phyloP scores from a whole-genome alignment of 2,329 filamentous ascomycete genomes.

The Penicillium sp. region DNA sequence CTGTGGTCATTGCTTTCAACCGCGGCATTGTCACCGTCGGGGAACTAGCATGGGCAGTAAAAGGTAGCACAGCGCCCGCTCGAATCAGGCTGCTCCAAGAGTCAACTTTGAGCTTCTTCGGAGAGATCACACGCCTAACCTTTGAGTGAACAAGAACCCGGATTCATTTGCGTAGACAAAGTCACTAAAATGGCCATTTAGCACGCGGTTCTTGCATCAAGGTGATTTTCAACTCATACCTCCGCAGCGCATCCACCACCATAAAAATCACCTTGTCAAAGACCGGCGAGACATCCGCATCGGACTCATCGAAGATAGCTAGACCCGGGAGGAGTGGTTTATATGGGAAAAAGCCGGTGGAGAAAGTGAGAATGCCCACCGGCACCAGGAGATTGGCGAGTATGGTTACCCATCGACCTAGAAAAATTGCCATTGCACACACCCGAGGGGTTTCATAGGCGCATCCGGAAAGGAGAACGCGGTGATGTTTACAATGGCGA shows the following conservation, averaged over 20 bases:
- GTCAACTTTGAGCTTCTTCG: conserved; percentile 3
- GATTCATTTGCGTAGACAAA: conserved; percentile 84
- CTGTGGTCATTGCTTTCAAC: conserved; percentile 95
- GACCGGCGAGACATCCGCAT: conserved; percentile 54
- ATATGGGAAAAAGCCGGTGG: conserved; percentile 93
- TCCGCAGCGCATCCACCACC: conserved; percentile 93
- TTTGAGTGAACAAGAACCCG: conserved; percentile 85
- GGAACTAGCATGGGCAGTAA: conserved; percentile 92
- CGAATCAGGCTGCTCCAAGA: conserved; percentile 68
- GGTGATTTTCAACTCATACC: conserved; percentile 51
- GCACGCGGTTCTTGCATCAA: neutral
- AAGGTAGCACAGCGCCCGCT: conserved; percentile 80
- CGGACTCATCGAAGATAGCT: conserved; percentile 61
- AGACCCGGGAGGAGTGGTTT: conserved; percentile 89
- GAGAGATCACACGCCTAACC: conserved; percentile 50
- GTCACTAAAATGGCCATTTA: conserved; percentile 60
- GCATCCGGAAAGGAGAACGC: neutral
- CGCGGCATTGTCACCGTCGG: conserved; percentile 98
- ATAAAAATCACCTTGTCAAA: conserved; percentile 95
- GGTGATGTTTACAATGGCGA: conserved; percentile 2
- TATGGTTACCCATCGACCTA: conserved; percentile 48
- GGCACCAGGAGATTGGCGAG: conserved; percentile 77
- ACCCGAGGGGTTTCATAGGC: neutral
- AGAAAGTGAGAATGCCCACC: conserved; percentile 73
- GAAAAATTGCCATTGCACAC: conserved; percentile 13